A percentile compares a stretch with the other conserved stretches of the same genome.
phyloP scores from a whole-genome alignment of 352 stramenopile species.

The Nothophytophthora sp. region DNA sequence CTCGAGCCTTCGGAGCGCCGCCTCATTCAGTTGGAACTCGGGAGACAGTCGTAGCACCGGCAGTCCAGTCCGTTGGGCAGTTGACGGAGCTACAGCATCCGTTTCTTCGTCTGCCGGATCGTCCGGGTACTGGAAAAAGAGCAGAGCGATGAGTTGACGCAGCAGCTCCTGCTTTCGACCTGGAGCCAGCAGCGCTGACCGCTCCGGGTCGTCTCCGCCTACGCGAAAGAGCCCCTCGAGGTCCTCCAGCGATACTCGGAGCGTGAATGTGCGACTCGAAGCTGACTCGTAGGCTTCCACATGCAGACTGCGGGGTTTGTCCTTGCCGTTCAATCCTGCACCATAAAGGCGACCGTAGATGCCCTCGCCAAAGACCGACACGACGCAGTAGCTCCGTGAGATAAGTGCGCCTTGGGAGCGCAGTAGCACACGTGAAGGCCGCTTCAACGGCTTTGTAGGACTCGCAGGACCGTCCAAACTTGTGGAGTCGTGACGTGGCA shows the following conservation, averaged over 20 bases:
- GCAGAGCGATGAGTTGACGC: slow-evolving; percentile 47
- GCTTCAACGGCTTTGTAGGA: slow-evolving; percentile 12
- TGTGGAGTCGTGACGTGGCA: not conserved
- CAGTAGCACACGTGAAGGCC: slow-evolving; percentile 32
- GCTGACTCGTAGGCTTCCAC: slow-evolving; percentile 59
- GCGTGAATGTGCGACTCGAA: slow-evolving; percentile 24
- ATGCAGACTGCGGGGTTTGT: slow-evolving; percentile 35
- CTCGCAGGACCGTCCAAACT: not conserved
- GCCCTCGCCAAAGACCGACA: slow-evolving; percentile 59
- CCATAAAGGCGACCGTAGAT: slow-evolving; percentile 61
- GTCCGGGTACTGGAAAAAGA: slow-evolving; percentile 64
- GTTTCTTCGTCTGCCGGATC: not conserved
- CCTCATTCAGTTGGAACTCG: slow-evolving; percentile 49
- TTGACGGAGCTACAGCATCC: not conserved
- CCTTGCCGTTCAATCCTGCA: slow-evolving; percentile 29
- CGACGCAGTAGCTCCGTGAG: slow-evolving; percentile 59
- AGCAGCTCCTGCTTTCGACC: slow-evolving; percentile 59
- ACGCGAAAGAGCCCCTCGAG: slow-evolving; percentile 55
- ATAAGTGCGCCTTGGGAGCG: slow-evolving; percentile 53
- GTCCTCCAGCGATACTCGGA: slow-evolving; percentile 50
- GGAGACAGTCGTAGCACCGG: slow-evolving; percentile 43
- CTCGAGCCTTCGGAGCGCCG: slow-evolving; percentile 41
- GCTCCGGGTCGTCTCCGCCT: slow-evolving; percentile 17
- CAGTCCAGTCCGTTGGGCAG: not conserved
- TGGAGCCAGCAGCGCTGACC: slow-evolving; percentile 41